Percentiles rank a stretch among this genome's conserved stretches.
phyloP scores from a whole-genome alignment of 2,329 filamentous ascomycete genomes.

The Aspergillus pseudonomiae region DNA sequence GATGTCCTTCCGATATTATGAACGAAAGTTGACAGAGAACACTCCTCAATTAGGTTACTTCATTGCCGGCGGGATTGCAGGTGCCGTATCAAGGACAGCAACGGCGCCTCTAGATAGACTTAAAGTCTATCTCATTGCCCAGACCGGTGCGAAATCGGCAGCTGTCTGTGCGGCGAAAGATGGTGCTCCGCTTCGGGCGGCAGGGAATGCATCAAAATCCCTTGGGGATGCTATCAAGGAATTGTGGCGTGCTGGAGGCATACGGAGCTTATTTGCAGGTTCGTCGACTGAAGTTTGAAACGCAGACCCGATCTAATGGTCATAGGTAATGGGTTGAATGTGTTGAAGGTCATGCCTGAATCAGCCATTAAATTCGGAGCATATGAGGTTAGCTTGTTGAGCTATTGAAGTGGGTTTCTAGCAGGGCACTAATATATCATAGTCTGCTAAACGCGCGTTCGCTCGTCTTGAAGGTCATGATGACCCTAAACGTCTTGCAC shows the following conservation, averaged over 20 bases:
- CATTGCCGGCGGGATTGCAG: constrained; percentile 89
- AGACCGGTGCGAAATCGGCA: constrained; percentile 66
- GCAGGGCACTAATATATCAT: constrained; percentile 20
- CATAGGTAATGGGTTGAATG: constrained; percentile 90
- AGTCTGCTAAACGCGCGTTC: constrained; percentile 84
- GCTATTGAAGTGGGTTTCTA: neutral
- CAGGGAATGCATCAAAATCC: constrained; percentile 68
- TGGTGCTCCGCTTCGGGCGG: constrained; percentile 66
- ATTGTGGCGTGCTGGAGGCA: constrained; percentile 81
- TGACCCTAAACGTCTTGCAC: constrained; percentile 76
- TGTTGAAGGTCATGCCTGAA: constrained; percentile 97
- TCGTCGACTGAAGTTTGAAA: constrained; percentile 36
- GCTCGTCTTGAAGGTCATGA: constrained; percentile 85
- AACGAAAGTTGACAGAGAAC: constrained; percentile 50
- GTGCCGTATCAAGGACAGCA: constrained; percentile 90
- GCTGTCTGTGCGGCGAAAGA: constrained; percentile 69
- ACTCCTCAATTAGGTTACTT: constrained; percentile 79
- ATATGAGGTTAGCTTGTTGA: constrained; percentile 67
- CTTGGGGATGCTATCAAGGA: constrained; percentile 74
- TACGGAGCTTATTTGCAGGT: constrained; percentile 93
- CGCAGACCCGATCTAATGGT: constrained; percentile 21
- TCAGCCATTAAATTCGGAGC: constrained; percentile 98
- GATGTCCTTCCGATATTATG: constrained; percentile 48
- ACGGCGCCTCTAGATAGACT: constrained; percentile 95
- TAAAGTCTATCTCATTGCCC: constrained; percentile 96